These are phyloP conservation scores for Saxophila tyrrhenica DNA, from an alignment of 495 filamentous ascomycete genomes.

Conservation along the genomic window DNA sequence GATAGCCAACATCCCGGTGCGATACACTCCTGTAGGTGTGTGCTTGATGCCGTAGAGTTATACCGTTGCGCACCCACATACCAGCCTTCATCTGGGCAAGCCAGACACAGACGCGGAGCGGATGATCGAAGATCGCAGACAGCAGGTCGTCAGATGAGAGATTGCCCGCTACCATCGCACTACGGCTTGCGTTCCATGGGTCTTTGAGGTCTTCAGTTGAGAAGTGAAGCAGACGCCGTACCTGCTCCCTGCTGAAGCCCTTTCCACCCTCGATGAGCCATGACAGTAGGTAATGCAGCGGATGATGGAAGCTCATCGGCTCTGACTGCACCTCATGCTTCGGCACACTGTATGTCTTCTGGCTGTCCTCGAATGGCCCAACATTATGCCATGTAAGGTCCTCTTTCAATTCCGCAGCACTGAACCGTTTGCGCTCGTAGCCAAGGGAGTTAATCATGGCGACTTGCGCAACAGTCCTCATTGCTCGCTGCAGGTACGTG, in stretches of 20 bases:
- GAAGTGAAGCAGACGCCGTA: slow-evolving; percentile 56
- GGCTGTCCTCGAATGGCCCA: slow-evolving; percentile 50
- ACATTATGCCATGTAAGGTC: slow-evolving; percentile 69
- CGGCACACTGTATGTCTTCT: slow-evolving; percentile 46
- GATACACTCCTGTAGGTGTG: slow-evolving; percentile 79
- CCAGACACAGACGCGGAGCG: slow-evolving; percentile 88
- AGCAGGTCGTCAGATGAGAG: slow-evolving; percentile 60
- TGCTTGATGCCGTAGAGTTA: slow-evolving; percentile 89
- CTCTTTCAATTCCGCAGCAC: slow-evolving; percentile 77
- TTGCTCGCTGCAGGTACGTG: slow-evolving; percentile 55
- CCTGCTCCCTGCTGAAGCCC: slow-evolving; percentile 51
- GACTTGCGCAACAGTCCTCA: slow-evolving; percentile 62
- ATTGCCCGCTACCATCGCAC: slow-evolving; percentile 36
- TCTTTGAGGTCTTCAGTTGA: slow-evolving; percentile 46
- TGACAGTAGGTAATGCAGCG: slow-evolving; percentile 90
- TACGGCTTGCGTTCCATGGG: slow-evolving; percentile 33
- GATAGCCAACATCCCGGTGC: slow-evolving; percentile 81
- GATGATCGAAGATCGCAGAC: slow-evolving; percentile 83
- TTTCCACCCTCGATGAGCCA: slow-evolving; percentile 91
- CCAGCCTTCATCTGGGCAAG: slow-evolving; percentile 93
- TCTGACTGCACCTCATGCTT: slow-evolving; percentile 78
- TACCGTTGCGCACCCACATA: slow-evolving; percentile 97
- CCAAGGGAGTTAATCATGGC: slow-evolving; percentile 79
- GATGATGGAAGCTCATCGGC: slow-evolving; percentile 95
- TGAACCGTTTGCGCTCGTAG: slow-evolving; percentile 75